Conservation (phyloP, 176 grass and related monocot genomes). For the Cenchrus americanus region DNA sequence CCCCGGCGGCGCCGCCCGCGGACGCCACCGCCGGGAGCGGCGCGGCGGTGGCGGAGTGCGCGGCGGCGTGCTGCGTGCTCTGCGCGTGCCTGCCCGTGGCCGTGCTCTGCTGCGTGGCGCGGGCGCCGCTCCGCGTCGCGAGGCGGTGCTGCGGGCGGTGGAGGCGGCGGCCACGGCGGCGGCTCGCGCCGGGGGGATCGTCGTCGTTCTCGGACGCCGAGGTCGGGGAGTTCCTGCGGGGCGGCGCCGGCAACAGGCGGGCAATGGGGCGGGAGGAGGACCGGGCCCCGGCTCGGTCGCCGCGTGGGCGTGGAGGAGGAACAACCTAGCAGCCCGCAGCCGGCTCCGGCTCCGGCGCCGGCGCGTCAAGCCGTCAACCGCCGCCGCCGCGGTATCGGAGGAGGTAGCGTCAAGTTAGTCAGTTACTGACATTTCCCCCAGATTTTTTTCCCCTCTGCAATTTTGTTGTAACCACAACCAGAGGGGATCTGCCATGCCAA, state of each 20-base stretch:
- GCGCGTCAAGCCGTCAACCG: neutral
- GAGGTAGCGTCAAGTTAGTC: conserved; percentile 30
- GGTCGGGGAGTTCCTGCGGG: conserved; percentile 45
- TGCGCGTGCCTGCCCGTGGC: conserved; percentile 74
- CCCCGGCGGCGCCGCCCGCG: conserved; percentile 37
- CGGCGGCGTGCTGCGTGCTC: conserved; percentile 55
- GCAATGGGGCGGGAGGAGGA: conserved; percentile 19
- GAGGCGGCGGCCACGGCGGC: neutral
- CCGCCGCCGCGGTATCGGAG: conserved; percentile 20
- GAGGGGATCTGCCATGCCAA: conserved; percentile 31
- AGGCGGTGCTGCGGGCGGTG: conserved; percentile 41
- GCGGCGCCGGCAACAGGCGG: neutral
- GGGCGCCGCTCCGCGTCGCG: conserved; percentile 56
- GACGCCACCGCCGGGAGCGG: neutral
- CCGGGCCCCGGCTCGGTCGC: neutral
- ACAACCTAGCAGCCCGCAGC: neutral
- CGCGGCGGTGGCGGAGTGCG: conserved; percentile 66
- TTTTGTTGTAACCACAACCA: conserved; percentile 29
- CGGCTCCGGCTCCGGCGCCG: neutral
- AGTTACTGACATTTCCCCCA: neutral
- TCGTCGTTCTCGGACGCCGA: conserved; percentile 77
- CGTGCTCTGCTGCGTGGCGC: conserved; percentile 62
- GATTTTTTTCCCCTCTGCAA: conserved; percentile 3
- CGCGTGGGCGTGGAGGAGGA: neutral
- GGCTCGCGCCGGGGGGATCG: conserved; percentile 41